Conservation (phyloP, 768 basidiomycete species). For the Clitopilus passeckerianus region DNA sequence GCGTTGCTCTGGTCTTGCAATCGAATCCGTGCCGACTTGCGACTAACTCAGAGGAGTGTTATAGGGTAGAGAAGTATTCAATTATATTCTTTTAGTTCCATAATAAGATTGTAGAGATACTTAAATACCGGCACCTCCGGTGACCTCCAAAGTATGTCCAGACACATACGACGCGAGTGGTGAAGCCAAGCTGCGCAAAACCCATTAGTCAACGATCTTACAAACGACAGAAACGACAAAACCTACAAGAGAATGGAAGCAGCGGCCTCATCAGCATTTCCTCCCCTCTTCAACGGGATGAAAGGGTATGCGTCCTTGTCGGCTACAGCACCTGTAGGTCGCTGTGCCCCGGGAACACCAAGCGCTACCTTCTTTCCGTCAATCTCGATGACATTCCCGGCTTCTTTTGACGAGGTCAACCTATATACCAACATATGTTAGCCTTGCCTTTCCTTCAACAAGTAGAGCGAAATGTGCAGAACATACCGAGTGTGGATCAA, state of each 20-base stretch:
- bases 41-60: too few species aligned
- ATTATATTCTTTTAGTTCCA: too few species aligned
- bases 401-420: conserved; percentile 76
- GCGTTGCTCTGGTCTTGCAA: too few species aligned
- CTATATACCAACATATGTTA: conserved; percentile 24
- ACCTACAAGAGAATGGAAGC: conserved; percentile 73
- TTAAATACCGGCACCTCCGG: conserved; percentile 75
- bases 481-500: conserved; percentile 69
- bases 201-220: not conserved
- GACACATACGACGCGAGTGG: conserved; percentile 77
- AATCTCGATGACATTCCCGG: conserved; percentile 69
- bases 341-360: conserved; percentile 62
- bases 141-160: conserved; percentile 82
- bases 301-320: conserved; percentile 29
- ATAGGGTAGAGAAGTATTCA: too few species aligned
- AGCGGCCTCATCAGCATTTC: conserved; percentile 72
- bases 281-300: conserved; percentile 67
- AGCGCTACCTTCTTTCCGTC: conserved; percentile 81
- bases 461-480: not conserved
- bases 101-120: too few species aligned
- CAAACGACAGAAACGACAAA: conserved; percentile 2
- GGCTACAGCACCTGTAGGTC: conserved; percentile 23
- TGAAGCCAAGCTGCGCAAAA: conserved; percentile 56
- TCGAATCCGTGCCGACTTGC: too few species aligned
- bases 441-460: not conserved